These are phyloP conservation scores for Phytophthora megakarya DNA, from an alignment of 352 stramenopile species.

Conservation along the genomic window DNA sequence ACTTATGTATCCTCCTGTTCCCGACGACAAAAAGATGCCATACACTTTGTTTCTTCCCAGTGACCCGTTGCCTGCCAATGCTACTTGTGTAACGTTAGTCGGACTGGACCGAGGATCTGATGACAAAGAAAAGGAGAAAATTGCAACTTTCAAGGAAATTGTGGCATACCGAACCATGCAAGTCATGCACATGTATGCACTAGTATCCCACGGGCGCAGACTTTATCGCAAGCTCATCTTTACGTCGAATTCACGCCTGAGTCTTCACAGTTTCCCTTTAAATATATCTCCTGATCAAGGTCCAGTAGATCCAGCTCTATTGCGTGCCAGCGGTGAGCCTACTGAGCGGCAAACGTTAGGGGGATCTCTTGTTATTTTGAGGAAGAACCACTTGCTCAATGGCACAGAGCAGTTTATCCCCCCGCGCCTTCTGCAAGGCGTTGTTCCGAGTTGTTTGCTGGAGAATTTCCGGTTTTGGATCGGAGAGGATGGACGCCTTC, in stretches of 20 bases:
- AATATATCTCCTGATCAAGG: slow-evolving; percentile 65
- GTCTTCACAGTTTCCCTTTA: slow-evolving; percentile 91
- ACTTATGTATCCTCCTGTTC: slow-evolving; percentile 73
- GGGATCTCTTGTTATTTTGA: slow-evolving; percentile 91
- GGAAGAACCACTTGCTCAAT: slow-evolving; percentile 67
- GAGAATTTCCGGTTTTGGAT: slow-evolving; percentile 98
- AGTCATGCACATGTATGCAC: slow-evolving; percentile 96
- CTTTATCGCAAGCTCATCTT: slow-evolving; percentile 98
- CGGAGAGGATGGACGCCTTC: slow-evolving; percentile 93
- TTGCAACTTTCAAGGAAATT: slow-evolving; percentile 97
- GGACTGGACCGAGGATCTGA: slow-evolving; percentile 71
- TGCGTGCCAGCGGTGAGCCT: slow-evolving; percentile 70
- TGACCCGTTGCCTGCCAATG: slow-evolving; percentile 49
- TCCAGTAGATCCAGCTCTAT: slow-evolving; percentile 61
- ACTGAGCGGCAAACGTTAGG: slow-evolving; percentile 63
- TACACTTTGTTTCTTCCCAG: slow-evolving; percentile 76
- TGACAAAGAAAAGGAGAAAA: slow-evolving; percentile 79
- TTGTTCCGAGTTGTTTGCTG: slow-evolving; percentile 94
- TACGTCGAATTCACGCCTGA: slow-evolving; percentile 95
- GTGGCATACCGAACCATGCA: slow-evolving; percentile 92
- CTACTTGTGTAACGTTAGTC: slow-evolving; percentile 60
- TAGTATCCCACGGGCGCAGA: slow-evolving; percentile 96
- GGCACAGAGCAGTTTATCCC: slow-evolving; percentile 91
- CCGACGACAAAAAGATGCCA: slow-evolving; percentile 81
- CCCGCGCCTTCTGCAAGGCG: slow-evolving; percentile 91